Evolutionary conservation across 176 grass and related monocot species (phyloP), one percentile per base, ranked within the genome.

Genomic region (Ampelocalamus luodianensis): DNA sequence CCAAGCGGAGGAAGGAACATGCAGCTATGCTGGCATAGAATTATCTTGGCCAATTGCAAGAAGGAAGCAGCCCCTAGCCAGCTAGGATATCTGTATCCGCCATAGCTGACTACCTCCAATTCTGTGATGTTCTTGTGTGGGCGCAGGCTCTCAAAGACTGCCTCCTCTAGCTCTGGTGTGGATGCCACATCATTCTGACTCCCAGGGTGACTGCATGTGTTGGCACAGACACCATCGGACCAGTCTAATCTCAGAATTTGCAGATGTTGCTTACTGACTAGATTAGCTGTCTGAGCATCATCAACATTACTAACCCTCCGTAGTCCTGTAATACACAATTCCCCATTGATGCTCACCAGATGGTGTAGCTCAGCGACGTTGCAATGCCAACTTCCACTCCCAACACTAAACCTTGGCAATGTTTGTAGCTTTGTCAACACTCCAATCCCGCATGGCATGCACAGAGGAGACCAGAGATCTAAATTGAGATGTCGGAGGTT

Each of bases 41-140:
- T 71, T 66, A 90, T 34, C 32, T 72, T 42, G 50, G n/a, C 60
- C 45, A 90, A 24, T 13, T 90, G 68, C 38, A 15, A 70, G 50
- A 90, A 90, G 20, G 83, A 81, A 85, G 62, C 12, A 80, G 68
- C 62, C 56, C 60, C 78, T 36, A 87, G 71, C 77, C 85, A 87
- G 64, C 20, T 62, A 11, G 77, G 64, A 61, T 55, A 62, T 64
- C 16, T 74, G 63, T n/a, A 42, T 60, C 85, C 85, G 12, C 40
- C n/a, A 54, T 87, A 87, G 10, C 43, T 49, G 44, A 60, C 51
- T 20, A 87, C 72, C 13, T 71, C 49, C 32, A 87, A 50, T 32
- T 63, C 14, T 48, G 71, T 43, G 5, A 87, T 58, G 26, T 87
- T 72, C 34, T 39, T 16, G 61, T 87, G 50, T 50, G 85, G 85